Evolutionary conservation across 1,284 basidiomycete genomes (phyloP).

Genomic region (Mycocalia duriaeana): DNA sequence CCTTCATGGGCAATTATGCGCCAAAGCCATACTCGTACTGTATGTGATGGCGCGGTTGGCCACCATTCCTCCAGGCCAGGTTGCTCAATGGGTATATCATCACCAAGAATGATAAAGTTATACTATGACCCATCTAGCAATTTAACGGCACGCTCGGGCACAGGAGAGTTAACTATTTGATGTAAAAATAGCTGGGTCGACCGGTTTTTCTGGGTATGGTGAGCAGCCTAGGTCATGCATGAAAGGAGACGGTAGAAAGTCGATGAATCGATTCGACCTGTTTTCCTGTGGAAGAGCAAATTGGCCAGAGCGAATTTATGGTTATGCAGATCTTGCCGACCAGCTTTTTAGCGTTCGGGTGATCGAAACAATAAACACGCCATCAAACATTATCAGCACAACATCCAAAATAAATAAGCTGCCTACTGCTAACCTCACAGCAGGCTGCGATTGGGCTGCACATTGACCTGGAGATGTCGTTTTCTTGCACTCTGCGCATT

Average conservation of each 20-base stretch:
- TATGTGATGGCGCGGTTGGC: constrained; percentile 18
- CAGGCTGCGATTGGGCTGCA: no score
- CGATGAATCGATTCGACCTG: constrained; percentile 28
- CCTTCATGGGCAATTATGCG: constrained; percentile 31
- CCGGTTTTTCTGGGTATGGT: constrained; percentile 18
- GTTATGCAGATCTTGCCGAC: no score
- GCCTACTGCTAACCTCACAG: no score
- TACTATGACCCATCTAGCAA: constrained; percentile 28
- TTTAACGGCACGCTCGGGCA: constrained; percentile 17
- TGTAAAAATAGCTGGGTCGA: constrained; percentile 27
- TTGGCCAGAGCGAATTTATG: no score
- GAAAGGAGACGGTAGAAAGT: constrained; percentile 35
- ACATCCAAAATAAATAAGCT: no score
- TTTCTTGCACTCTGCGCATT: no score
- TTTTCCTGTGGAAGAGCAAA: constrained; percentile 23
- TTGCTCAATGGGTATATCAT: constrained; percentile 10
- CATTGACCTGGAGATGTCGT: no score
- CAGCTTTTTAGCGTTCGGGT: no score
- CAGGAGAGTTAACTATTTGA: constrained; percentile 31
- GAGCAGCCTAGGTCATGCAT: constrained; percentile 22
- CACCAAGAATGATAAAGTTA: constrained; percentile 30
- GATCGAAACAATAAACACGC: no score
- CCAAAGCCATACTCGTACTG: constrained; percentile 25
- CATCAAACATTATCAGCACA: no score
- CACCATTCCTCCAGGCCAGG: constrained; percentile 19